Evolutionary conservation across 192 early-diverging fungal genomes (phyloP), one percentile per base, ranked within the genome.

Genomic region (Backusella westeae): DNA sequence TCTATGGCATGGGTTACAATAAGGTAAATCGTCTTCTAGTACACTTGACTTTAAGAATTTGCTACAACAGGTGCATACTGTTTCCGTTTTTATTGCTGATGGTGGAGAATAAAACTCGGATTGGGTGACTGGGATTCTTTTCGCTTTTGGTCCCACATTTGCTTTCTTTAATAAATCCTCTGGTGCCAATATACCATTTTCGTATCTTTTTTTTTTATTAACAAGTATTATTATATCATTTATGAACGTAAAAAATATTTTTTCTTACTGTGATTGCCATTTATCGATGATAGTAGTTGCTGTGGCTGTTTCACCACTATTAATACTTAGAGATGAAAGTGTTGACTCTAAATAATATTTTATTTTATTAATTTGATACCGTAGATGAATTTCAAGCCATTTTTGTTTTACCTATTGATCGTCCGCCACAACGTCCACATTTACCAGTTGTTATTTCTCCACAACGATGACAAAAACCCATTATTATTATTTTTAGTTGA

Each of bases 401-500:
- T 39, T 29, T 34, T 59, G 29, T 79, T 80, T 46, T 83, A 87
- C 86, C 83, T 38, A 87, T 84, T 53, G 82, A 77, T 19, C 81
- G 82, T 10, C 86, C 86, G n/a, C 86, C 84, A 67, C 86, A 87
- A 67, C 82, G 82, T 35, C 83, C 59, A 69, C 86, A 87, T 72
- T 82, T 87, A 65, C 80, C 81, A 15, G 73, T 69, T 34, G 82
- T 72, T 53, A 87, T 82, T 52, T 87, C 84, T 59, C 86, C 86
- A 67, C 86, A 87, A 26, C 86, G 86, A 81, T 82, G 82, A 70
- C 86, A 87, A 71, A 82, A 87, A 34, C 86, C 86, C 86, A 87
- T 87, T 21, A 26, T 82, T 35, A 34, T 65, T 34, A 10, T 34
- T 59, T 70, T 44, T 23, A 34, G 67, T 12, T 29, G 8, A 21